A percentile compares a stretch with the other conserved stretches of the same genome.
Conservation (phyloP, 78 protist genomes). For the Dictyostelium purpureum region DNA sequence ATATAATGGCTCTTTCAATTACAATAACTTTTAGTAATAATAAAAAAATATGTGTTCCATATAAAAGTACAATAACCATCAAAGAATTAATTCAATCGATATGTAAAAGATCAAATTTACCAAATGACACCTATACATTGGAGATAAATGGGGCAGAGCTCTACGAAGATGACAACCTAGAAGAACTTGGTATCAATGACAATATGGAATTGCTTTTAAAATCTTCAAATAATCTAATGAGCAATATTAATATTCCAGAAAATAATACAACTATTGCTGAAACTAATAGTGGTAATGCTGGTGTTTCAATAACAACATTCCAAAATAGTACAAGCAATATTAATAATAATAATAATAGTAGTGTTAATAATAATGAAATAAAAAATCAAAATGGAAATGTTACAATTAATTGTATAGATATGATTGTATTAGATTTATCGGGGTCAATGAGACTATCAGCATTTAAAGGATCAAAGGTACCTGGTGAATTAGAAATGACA, state of each 20-base stretch:
- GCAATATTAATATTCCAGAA: too few relatives aligned
- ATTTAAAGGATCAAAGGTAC: conserved; percentile 3
- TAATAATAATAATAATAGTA: too few relatives aligned
- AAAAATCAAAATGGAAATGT: too few relatives aligned
- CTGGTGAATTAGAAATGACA: conserved; percentile 60
- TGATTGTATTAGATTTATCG: conserved; percentile 50
- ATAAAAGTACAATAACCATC: background rate
- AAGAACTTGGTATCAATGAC: conserved; percentile 12
- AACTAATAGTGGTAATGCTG: too few relatives aligned
- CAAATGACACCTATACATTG: background rate
- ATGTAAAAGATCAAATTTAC: conserved; percentile 13
- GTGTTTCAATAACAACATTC: too few relatives aligned
- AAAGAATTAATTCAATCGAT: conserved; percentile 22
- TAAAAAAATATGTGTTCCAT: conserved; percentile 52
- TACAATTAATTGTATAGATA: conserved; percentile 17
- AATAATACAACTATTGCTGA: too few relatives aligned
- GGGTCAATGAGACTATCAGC: conserved; percentile 43
- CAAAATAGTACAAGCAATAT: too few relatives aligned
- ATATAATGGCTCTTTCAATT: conserved; percentile 20
- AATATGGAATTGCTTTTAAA: background rate
- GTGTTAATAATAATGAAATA: too few relatives aligned
- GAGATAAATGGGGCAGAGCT: conserved; percentile 2
- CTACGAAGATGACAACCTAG: conserved; percentile 21
- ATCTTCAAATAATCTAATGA: too few relatives aligned
- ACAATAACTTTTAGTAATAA: background rate